Conservation (phyloP, 208 protist genomes). For the Trichomonas tenax region DNA sequence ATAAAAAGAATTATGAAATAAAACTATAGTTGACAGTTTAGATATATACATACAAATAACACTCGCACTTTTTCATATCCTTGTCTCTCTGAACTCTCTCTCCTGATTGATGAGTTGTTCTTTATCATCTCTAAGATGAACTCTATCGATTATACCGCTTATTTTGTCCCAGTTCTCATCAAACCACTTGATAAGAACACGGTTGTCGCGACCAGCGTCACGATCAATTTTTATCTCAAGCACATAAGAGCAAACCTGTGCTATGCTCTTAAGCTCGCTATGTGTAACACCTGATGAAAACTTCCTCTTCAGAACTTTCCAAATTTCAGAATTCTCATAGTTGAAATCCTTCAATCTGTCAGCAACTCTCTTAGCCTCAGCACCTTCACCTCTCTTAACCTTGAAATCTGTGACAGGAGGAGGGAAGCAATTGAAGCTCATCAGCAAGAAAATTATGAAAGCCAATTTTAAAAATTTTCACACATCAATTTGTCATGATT, state of each 20-base stretch:
- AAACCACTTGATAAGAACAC: neutral
- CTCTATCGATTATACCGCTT: neutral
- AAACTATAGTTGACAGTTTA: too few relatives aligned
- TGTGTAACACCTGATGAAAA: neutral
- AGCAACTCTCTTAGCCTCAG: neutral
- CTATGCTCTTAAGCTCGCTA: neutral
- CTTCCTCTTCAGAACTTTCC: neutral
- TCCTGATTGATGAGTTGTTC: neutral
- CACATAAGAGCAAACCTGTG: neutral
- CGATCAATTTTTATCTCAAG: neutral
- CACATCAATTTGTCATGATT: too few relatives aligned
- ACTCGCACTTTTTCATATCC: too few relatives aligned
- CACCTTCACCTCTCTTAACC: neutral
- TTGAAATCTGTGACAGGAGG: neutral
- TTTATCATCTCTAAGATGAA: constrained; percentile 1
- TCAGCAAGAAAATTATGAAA: too few relatives aligned
- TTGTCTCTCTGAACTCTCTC: neutral
- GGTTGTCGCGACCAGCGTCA: neutral
- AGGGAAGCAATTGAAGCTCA: too few relatives aligned
- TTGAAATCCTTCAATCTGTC: neutral
- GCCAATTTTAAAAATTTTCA: too few relatives aligned
- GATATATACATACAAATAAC: too few relatives aligned
- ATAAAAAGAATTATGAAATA: too few relatives aligned
- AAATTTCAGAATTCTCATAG: neutral
- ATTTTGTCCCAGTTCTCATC: neutral